Evolutionary conservation across 169 alveolate species (phyloP).

Genomic region (Babesia bigemina): DNA sequence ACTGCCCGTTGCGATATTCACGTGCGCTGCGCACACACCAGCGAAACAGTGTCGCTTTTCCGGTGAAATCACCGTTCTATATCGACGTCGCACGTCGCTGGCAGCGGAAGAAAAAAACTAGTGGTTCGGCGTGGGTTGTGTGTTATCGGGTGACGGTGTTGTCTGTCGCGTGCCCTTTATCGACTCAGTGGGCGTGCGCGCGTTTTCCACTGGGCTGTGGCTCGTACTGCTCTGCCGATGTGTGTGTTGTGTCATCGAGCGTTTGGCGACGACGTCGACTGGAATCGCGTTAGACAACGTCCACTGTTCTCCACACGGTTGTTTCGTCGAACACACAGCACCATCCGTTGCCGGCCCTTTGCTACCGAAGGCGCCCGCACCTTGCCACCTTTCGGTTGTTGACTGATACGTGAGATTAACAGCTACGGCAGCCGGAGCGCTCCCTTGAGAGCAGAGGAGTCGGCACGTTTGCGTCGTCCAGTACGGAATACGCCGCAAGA

Average conservation of each 20-base stretch:
- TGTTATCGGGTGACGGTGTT: constrained; percentile 29
- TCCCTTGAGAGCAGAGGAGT: constrained; percentile 74
- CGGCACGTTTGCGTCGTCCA: constrained; percentile 82
- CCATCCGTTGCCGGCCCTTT: no score
- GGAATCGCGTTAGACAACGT: no score
- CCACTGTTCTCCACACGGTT: no score
- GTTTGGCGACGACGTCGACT: no score
- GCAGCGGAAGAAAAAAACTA: neutral
- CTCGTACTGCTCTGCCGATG: no score
- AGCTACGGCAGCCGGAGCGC: neutral
- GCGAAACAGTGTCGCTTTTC: constrained; percentile 1
- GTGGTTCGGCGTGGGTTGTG: constrained; percentile 10
- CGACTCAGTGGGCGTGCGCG: constrained; percentile 5
- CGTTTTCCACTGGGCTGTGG: no score
- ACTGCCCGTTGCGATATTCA: constrained; percentile 30
- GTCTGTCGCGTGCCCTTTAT: constrained; percentile 1
- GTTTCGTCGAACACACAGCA: no score
- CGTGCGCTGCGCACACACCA: constrained; percentile 43
- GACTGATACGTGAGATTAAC: no score
- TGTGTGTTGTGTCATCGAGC: no score
- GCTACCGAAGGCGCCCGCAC: no score
- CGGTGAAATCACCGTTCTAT: neutral
- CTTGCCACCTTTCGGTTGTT: no score
- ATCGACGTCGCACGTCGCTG: constrained; percentile 2
- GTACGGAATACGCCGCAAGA: constrained; percentile 90